Base-by-base conservation (phyloP, 176 grass and related monocot genomes). In the Eleusine coracana region DNA sequence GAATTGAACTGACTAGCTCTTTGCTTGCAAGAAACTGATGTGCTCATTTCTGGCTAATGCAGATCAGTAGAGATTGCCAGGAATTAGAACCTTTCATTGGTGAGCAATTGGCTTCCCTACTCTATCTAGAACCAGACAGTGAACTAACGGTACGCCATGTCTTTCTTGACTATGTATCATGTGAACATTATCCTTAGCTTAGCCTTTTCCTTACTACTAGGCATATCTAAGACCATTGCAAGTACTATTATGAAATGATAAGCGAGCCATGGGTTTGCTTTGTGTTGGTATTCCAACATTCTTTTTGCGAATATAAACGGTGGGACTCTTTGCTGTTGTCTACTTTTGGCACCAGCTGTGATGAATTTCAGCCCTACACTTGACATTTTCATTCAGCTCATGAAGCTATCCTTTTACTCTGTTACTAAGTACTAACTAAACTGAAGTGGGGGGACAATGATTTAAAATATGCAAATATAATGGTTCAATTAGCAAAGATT, bases 41-140 rank as follows among this genome's bases (percentile, higher is more conserved):
- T 34, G 21, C 80, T 84, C 13, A 76, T 65, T 76, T 68, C 67
- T 72, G 60, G 67, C 34, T 93, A 50, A 45, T 90, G 70, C 89
- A 99, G 97, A 99, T 99, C 44, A 99, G 97, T 77, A 85, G 97
- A 83, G 97, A 96, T 70, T 99, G 97, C 87, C 97, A 99, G 84
- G 93, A 96, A 85, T 82, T 99, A 75, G 97, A 99, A 76, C 89
- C 93, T 87, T 96, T 90, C 71, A 94, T 99, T 77, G 97, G 97
- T 10, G 93, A 99, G 58, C 97, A 96, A 58, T 82, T 99, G 77
- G 89, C 97, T 85, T 99, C 93, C 68, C 85, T 96, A 55, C 97
- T 99, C 79, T 99, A 96, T 89, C 82, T 99, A 40, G 93, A 99
- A 51, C 80, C 97, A 75, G 97, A 99, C 73, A 87, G 93, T 17